Percentiles rank a stretch among this genome's conserved stretches.
Evolutionary conservation across 169 alveolate genomes (phyloP).

Genomic region (Plasmodium vivax): DNA sequence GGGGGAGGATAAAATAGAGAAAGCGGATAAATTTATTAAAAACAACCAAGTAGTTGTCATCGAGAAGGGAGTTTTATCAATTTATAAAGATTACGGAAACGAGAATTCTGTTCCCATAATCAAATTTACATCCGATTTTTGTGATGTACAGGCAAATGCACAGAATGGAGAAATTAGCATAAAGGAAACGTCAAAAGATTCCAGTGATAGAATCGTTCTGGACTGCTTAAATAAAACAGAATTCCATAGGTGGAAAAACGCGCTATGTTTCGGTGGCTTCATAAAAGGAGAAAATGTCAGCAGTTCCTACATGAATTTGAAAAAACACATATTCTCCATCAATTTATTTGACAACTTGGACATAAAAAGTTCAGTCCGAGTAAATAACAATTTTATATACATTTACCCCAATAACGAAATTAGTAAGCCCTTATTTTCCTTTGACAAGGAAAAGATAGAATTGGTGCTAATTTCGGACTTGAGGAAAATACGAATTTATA

Average conservation of each 20-base stretch:
- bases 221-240: conserved; percentile 81
- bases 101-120: conserved; percentile 79
- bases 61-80: conserved; percentile 75
- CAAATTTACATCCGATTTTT: conserved; percentile 73
- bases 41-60: conserved; percentile 81
- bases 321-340: conserved; percentile 83
- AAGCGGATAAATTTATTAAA: conserved; percentile 34
- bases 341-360: conserved; percentile 77
- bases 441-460: conserved; percentile 74
- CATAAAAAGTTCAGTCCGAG: conserved; percentile 36
- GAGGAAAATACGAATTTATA: conserved; percentile 79
- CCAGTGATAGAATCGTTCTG: conserved; percentile 74
- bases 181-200: conserved; percentile 25
- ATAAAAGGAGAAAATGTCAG: conserved; percentile 33
- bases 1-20: conserved; percentile 4
- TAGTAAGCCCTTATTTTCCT: conserved; percentile 76
- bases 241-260: conserved; percentile 83
- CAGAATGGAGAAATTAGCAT: conserved; percentile 74
- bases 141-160: conserved; percentile 78
- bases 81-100: conserved; percentile 77
- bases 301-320: conserved; percentile 70
- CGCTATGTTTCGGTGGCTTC: conserved; percentile 84
- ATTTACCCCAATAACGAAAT: conserved; percentile 75
- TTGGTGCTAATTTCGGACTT: conserved; percentile 63
- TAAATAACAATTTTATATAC: conserved; percentile 31